Conservation (phyloP, 495 filamentous ascomycete genomes). For the Penicillium crystallinum region DNA sequence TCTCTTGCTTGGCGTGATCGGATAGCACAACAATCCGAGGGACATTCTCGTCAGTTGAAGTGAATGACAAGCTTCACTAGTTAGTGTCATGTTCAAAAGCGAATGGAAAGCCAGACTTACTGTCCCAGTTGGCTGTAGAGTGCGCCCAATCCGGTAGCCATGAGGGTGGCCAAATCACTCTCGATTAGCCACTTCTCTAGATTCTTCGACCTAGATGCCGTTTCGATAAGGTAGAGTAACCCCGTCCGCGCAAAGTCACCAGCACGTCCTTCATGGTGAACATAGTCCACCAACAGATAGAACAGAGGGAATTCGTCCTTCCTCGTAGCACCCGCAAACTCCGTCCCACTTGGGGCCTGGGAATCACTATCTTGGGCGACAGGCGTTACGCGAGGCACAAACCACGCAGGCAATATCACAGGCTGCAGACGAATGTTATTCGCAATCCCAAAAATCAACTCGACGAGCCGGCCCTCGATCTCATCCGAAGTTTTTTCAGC, state of each 20-base stretch:
- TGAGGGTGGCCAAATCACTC: conserved; percentile 91
- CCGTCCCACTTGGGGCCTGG: conserved; percentile 45
- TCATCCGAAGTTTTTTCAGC: conserved; percentile 59
- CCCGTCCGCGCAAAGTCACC: conserved; percentile 98
- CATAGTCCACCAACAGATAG: conserved; percentile 91
- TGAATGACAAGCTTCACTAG: conserved; percentile 31
- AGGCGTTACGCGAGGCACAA: conserved; percentile 43
- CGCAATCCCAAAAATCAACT: conserved; percentile 87
- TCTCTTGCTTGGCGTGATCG: conserved; percentile 56
- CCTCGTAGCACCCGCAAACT: conserved; percentile 79
- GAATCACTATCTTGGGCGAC: conserved; percentile 38
- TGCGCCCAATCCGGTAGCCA: conserved; percentile 93
- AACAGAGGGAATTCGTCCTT: conserved; percentile 95
- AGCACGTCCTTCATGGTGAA: conserved; percentile 85
- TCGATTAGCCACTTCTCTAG: conserved; percentile 95
- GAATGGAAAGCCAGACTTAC: conserved; percentile 27
- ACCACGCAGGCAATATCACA: conserved; percentile 82
- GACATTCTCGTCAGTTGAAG: conserved; percentile 52
- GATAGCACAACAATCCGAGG: conserved; percentile 82
- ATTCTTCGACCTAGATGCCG: conserved; percentile 71
- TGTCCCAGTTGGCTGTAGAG: conserved; percentile 94
- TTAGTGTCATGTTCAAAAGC: conserved; percentile 3
- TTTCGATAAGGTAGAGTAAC: conserved; percentile 91
- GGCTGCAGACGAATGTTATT: conserved; percentile 91
- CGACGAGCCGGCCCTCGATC: conserved; percentile 78